phyloP scores from a whole-genome alignment of 306 rosid species.

The Vigna angularis region DNA sequence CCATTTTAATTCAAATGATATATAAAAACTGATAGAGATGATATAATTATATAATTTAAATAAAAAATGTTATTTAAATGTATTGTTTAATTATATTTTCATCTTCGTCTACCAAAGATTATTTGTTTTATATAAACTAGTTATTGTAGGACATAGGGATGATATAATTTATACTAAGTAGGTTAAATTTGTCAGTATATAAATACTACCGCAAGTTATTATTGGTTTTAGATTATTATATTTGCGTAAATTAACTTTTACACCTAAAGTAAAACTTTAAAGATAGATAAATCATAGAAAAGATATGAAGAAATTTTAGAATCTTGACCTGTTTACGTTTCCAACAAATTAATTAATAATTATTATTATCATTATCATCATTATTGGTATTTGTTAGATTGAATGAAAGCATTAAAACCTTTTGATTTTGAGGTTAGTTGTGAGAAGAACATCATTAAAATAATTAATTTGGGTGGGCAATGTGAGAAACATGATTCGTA shows the following conservation, averaged over 20 bases:
- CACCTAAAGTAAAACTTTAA: neutral
- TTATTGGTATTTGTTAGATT: neutral
- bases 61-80: neutral
- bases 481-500: slow-evolving; percentile 33
- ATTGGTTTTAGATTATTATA: too few relatives aligned
- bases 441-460: slow-evolving; percentile 25
- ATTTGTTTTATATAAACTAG: too few relatives aligned
- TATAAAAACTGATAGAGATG: neutral
- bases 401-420: slow-evolving; percentile 13
- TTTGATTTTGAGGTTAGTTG: slow-evolving; percentile 33
- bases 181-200: neutral
- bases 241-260: neutral
- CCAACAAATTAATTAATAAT: too few relatives aligned
- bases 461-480: slow-evolving; percentile 11
- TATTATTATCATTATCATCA: too few relatives aligned
- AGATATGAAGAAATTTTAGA: too few relatives aligned
- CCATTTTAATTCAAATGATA: neutral
- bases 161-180: neutral
- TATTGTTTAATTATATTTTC: neutral
- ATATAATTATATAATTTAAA: too few relatives aligned
- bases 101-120: neutral
- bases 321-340: neutral
- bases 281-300: neutral
- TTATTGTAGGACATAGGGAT: neutral
- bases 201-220: too few relatives aligned